Percentiles rank a stretch among this genome's conserved stretches.
These are phyloP conservation scores for Bidens hawaiensis DNA, from an alignment of 140 eudicot genomes.

Conservation along the genomic window DNA sequence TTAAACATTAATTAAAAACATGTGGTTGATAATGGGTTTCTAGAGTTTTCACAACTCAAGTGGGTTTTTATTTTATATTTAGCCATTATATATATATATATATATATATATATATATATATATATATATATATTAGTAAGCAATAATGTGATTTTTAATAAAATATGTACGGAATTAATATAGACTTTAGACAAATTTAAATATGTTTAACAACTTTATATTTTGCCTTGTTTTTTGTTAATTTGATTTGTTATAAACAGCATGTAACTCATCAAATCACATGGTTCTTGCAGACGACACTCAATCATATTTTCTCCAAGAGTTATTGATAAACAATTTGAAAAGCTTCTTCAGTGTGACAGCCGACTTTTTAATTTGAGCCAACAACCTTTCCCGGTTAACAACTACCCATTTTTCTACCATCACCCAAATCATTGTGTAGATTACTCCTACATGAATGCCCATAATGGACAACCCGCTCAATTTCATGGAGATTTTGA, in stretches of 20 bases:
- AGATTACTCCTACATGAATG: slow-evolving; percentile 5
- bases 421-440: slow-evolving; percentile 3
- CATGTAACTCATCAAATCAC: background rate
- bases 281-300: slow-evolving; percentile 38
- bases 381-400: slow-evolving; percentile 39
- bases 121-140: too few relatives aligned
- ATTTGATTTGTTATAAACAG: background rate
- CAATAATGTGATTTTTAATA: too few relatives aligned
- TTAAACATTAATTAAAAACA: too few relatives aligned
- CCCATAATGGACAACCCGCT: slow-evolving; percentile 5
- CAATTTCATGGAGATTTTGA: slow-evolving; percentile 5
- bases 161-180: too few relatives aligned
- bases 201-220: background rate
- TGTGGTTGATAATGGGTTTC: too few relatives aligned
- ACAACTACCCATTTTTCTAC: slow-evolving; percentile 35
- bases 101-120: too few relatives aligned
- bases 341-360: slow-evolving; percentile 61
- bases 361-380: slow-evolving; percentile 37
- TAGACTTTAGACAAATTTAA: background rate
- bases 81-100: too few relatives aligned
- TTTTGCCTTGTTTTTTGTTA: too few relatives aligned
- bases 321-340: slow-evolving; percentile 48
- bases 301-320: slow-evolving; percentile 44
- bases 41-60: too few relatives aligned
- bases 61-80: too few relatives aligned